phyloP scores from a whole-genome alignment of 129 eudicot genomes.

The Oenanthe sinensis region DNA sequence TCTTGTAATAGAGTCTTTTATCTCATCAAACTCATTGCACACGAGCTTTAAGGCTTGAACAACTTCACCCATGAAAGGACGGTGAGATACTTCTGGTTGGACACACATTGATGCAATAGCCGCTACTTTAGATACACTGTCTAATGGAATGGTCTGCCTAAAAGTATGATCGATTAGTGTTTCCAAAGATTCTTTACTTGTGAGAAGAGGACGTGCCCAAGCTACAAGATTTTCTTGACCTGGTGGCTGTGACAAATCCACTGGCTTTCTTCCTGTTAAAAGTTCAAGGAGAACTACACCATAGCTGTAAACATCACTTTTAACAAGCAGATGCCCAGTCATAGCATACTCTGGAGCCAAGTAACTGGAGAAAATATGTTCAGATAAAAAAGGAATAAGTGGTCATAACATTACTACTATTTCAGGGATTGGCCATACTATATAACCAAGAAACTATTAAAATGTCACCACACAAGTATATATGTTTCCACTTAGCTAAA shows the following conservation, averaged over 20 bases:
- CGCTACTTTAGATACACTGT: constrained; percentile 66
- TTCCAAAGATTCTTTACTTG: constrained; percentile 56
- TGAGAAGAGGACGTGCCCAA: constrained; percentile 90
- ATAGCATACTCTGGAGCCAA: constrained; percentile 97
- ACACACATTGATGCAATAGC: constrained; percentile 99
- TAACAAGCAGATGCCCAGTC: constrained; percentile 96
- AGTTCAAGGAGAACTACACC: constrained; percentile 98
- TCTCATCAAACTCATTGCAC: constrained; percentile 78
- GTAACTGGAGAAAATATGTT: constrained; percentile 39
- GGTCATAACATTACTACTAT: background rate
- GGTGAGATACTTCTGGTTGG: constrained; percentile 93
- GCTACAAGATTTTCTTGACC: constrained; percentile 95
- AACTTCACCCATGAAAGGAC: constrained; percentile 98
- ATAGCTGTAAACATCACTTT: constrained; percentile 97
- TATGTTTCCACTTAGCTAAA: background rate
- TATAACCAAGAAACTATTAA: background rate
- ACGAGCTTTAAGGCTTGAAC: constrained; percentile 92
- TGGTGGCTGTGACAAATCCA: constrained; percentile 80
- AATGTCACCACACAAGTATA: background rate
- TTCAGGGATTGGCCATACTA: background rate
- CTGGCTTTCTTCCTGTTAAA: constrained; percentile 85
- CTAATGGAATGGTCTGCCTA: constrained; percentile 41
- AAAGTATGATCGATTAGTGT: constrained; percentile 46
- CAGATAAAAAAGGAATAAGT: background rate
- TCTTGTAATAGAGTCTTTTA: constrained; percentile 36